Evolutionary conservation across 805 yeast species (phyloP).

Genomic region (Clavispora vitiphila): DNA sequence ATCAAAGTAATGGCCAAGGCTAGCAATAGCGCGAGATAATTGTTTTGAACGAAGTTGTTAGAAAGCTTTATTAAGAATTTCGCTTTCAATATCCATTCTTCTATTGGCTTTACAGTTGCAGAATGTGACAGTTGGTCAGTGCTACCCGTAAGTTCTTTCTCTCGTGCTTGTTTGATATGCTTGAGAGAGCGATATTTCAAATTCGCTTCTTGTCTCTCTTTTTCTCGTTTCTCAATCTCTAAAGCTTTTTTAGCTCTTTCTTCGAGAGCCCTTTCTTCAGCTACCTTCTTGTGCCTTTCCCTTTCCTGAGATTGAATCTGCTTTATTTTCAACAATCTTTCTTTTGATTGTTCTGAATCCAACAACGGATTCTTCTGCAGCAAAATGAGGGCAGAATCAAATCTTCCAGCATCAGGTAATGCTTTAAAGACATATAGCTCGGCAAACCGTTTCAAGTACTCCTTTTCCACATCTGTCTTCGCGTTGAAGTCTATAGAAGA

Average conservation of each 20-base stretch:
- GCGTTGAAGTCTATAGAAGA: slow-evolving; percentile 4
- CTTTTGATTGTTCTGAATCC: slow-evolving; percentile 5
- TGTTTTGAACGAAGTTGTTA: slow-evolving; percentile 21
- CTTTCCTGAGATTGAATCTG: slow-evolving; percentile 8
- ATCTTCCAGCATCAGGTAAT: slow-evolving; percentile 26
- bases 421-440: slow-evolving; percentile 34
- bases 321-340: slow-evolving; percentile 12
- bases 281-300: slow-evolving; percentile 4
- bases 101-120: neutral
- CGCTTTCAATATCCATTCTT: neutral
- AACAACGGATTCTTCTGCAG: slow-evolving; percentile 20
- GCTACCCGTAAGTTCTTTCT: neutral
- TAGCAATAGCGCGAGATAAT: slow-evolving; percentile 24
- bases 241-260: slow-evolving; percentile 10
- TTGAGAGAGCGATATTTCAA: slow-evolving; percentile 27
- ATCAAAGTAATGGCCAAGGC: slow-evolving; percentile 19
- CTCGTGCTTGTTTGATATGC: slow-evolving; percentile 20
- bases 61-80: slow-evolving; percentile 9
- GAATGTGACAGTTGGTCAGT: neutral
- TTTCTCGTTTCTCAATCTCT: slow-evolving; percentile 14
- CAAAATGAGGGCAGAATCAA: slow-evolving; percentile 23
- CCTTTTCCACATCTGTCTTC: slow-evolving; percentile 6
- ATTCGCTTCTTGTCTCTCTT: slow-evolving; percentile 18
- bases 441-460: slow-evolving; percentile 19
- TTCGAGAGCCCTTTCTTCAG: slow-evolving; percentile 5